Conservation (phyloP, 1,284 basidiomycete species). For the Schizophyllum amplum region DNA sequence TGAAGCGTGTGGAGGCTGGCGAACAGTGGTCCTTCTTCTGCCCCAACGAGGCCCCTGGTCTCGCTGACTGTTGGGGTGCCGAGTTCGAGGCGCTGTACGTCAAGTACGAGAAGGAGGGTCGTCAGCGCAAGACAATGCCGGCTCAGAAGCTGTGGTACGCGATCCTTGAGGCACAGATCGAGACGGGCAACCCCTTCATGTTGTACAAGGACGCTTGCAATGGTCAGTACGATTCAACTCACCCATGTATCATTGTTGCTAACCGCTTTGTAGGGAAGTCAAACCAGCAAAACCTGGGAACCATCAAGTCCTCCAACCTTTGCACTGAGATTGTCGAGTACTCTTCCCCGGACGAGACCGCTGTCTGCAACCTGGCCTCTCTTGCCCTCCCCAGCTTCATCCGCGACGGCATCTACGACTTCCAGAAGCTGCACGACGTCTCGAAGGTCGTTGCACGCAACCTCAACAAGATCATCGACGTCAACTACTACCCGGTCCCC, state of each 20-base stretch:
- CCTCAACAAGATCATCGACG: slow-evolving; percentile 91
- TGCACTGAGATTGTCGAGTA: slow-evolving; percentile 99
- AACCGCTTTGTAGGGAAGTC: slow-evolving; percentile 62
- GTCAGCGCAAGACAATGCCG: slow-evolving; percentile 80
- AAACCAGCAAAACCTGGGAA: slow-evolving; percentile 98
- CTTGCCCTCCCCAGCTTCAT: slow-evolving; percentile 91
- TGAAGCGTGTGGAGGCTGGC: slow-evolving; percentile 87
- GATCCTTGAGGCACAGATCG: slow-evolving; percentile 94
- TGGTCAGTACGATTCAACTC: slow-evolving; percentile 34
- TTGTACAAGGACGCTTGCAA: slow-evolving; percentile 93
- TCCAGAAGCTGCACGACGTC: slow-evolving; percentile 92
- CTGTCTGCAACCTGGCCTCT: slow-evolving; percentile 98
- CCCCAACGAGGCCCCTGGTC: slow-evolving; percentile 90
- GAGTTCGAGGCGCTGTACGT: slow-evolving; percentile 91
- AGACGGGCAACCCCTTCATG: slow-evolving; percentile 99
- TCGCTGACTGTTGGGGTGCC: slow-evolving; percentile 86
- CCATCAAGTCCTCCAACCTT: slow-evolving; percentile 98
- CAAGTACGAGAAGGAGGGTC: slow-evolving; percentile 88
- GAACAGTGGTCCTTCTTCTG: slow-evolving; percentile 97
- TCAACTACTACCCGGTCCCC: slow-evolving; percentile 90
- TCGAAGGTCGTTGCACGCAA: slow-evolving; percentile 90
- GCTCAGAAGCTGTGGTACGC: slow-evolving; percentile 99
- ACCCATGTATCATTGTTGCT: slow-evolving; percentile 7
- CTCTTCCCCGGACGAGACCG: slow-evolving; percentile 95
- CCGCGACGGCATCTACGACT: slow-evolving; percentile 74